A percentile compares a stretch with the other conserved stretches of the same genome.
Evolutionary conservation across 768 basidiomycete species (phyloP).

Genomic region (Kwoniella botswanensis): DNA sequence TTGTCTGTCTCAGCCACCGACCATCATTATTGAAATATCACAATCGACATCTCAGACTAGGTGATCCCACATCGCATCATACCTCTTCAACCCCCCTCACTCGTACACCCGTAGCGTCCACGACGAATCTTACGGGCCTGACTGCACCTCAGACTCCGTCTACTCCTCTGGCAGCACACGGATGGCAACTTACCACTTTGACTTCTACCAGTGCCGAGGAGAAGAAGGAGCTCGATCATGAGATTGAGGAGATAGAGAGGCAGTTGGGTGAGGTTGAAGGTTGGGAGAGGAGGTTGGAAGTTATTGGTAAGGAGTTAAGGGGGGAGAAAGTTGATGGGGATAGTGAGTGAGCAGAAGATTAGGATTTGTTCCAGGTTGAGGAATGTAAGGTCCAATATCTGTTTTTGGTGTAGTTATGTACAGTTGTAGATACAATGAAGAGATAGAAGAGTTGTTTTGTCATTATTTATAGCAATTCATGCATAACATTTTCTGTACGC

Average conservation of each 20-base stretch:
- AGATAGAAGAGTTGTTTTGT: too few relatives aligned
- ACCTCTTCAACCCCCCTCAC: constrained; percentile 72
- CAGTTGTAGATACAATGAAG: neutral
- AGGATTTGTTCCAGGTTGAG: neutral
- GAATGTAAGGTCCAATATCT: too few relatives aligned
- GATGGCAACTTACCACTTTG: constrained; percentile 49
- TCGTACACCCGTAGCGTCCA: constrained; percentile 59
- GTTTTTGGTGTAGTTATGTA: neutral
- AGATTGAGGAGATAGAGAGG: constrained; percentile 71
- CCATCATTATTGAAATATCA: constrained; percentile 89
- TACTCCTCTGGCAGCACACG: constrained; percentile 44
- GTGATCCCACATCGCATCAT: constrained; percentile 65
- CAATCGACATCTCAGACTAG: constrained; percentile 77
- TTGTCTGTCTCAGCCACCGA: constrained; percentile 57
- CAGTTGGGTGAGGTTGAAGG: constrained; percentile 67
- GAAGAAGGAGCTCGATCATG: constrained; percentile 70
- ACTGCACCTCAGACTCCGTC: constrained; percentile 19
- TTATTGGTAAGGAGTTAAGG: constrained; percentile 66
- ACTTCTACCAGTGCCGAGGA: constrained; percentile 44
- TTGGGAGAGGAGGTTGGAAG: constrained; percentile 74
- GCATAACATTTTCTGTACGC: too few relatives aligned
- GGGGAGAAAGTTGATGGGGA: constrained; percentile 25
- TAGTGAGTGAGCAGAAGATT: neutral
- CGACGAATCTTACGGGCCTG: neutral
- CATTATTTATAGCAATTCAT: too few relatives aligned